Percentiles rank a stretch among this genome's conserved stretches.
Conservation (phyloP, 169 alveolate species). For the Cryptosporidium muris region DNA sequence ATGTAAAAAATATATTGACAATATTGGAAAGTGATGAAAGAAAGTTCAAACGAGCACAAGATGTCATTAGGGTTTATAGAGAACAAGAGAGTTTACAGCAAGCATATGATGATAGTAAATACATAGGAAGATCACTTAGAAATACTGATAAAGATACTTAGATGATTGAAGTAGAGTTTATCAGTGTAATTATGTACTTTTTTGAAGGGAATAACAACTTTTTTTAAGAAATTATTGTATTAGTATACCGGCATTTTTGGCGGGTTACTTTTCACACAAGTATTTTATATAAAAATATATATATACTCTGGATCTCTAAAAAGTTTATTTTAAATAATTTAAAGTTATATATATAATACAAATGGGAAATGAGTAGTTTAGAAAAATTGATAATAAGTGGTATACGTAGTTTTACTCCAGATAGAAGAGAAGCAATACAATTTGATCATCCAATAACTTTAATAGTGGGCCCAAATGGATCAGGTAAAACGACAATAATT, state of each 20-base stretch:
- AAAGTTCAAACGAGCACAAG: conserved; percentile 60
- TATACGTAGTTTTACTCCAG: conserved; percentile 93
- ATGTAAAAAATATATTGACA: conserved; percentile 25
- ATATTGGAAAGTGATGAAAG: conserved; percentile 54
- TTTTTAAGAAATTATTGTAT: too few species aligned
- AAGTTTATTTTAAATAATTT: too few species aligned
- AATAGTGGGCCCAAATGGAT: conserved; percentile 98
- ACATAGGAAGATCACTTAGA: background rate
- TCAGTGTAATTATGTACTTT: too few species aligned
- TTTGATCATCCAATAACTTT: conserved; percentile 95
- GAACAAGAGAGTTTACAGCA: conserved; percentile 12
- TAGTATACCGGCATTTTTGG: too few species aligned
- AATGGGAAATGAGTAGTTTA: conserved; percentile 87
- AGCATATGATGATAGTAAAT: conserved; percentile 38
- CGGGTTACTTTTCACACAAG: background rate
- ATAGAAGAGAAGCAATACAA: conserved; percentile 87
- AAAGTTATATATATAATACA: background rate
- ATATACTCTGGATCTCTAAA: too few species aligned
- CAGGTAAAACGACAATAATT: conserved; percentile 98
- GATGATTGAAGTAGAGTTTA: too few species aligned
- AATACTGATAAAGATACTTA: background rate
- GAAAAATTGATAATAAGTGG: conserved; percentile 95
- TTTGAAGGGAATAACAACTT: too few species aligned
- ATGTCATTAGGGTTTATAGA: conserved; percentile 33
- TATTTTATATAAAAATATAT: background rate